phyloP scores from a whole-genome alignment of 2,329 filamentous ascomycete species.

The Phyllosticta capitalensis region DNA sequence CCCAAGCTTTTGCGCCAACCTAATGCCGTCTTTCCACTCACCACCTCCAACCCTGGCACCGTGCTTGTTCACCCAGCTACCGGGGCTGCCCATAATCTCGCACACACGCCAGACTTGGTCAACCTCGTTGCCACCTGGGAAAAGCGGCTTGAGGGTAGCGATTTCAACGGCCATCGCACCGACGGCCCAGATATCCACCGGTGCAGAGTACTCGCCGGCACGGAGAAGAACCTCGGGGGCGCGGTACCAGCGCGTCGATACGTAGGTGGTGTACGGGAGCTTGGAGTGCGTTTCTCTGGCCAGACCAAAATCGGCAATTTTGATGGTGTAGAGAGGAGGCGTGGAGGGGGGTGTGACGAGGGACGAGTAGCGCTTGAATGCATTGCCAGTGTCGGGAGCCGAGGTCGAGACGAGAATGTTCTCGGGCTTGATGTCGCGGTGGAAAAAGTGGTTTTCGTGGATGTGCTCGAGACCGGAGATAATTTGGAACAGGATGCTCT shows the following conservation, averaged over 20 bases:
- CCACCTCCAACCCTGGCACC: slow-evolving; percentile 82
- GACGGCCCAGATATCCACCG: slow-evolving; percentile 97
- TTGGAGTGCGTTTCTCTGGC: slow-evolving; percentile 97
- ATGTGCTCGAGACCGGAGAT: slow-evolving; percentile 94
- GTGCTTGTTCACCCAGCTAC: slow-evolving; percentile 93
- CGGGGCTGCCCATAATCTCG: slow-evolving; percentile 98
- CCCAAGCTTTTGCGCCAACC: slow-evolving; percentile 87
- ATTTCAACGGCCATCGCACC: slow-evolving; percentile 98
- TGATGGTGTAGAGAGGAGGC: slow-evolving; percentile 87
- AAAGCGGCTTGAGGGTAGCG: slow-evolving; percentile 89
- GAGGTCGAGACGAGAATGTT: slow-evolving; percentile 97
- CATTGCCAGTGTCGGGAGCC: slow-evolving; percentile 67
- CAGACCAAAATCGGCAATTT: slow-evolving; percentile 96
- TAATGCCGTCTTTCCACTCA: slow-evolving; percentile 92
- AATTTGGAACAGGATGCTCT: slow-evolving; percentile 97
- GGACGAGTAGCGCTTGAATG: slow-evolving; percentile 86
- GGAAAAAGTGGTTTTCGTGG: slow-evolving; percentile 94
- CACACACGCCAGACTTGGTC: slow-evolving; percentile 98
- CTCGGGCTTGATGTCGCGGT: slow-evolving; percentile 97
- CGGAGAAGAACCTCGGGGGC: slow-evolving; percentile 89
- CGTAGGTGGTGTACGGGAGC: slow-evolving; percentile 93
- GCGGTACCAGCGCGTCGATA: slow-evolving; percentile 91
- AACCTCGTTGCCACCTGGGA: slow-evolving; percentile 95
- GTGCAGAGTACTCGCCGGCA: slow-evolving; percentile 92
- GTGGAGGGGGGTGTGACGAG: slow-evolving; percentile 92